phyloP scores from a whole-genome alignment of 2,329 filamentous ascomycete species.

The Trichothecium sympodiale region DNA sequence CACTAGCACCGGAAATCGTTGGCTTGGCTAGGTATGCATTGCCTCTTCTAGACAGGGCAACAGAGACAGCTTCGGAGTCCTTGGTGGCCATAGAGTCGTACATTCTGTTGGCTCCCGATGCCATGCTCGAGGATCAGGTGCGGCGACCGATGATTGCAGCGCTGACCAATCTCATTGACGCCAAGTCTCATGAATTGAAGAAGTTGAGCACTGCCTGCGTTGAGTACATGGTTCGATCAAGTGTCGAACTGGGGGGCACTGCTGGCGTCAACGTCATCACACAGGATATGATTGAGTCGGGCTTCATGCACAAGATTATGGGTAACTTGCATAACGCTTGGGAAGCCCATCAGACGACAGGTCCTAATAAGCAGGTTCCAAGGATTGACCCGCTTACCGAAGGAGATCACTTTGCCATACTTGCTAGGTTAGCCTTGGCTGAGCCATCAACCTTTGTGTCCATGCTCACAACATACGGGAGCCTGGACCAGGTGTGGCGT shows the following conservation, averaged over 20 bases:
- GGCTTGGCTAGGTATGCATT: constrained; percentile 52
- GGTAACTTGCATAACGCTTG: constrained; percentile 56
- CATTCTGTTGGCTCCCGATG: constrained; percentile 56
- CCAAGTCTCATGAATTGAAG: constrained; percentile 44
- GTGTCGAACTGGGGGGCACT: constrained; percentile 49
- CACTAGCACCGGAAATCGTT: constrained; percentile 50
- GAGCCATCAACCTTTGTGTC: constrained; percentile 59
- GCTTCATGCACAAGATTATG: constrained; percentile 53
- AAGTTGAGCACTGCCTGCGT: constrained; percentile 49
- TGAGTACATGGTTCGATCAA: constrained; percentile 54
- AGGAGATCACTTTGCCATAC: constrained; percentile 74
- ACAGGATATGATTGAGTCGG: constrained; percentile 52
- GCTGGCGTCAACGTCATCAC: constrained; percentile 52
- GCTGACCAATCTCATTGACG: constrained; percentile 37
- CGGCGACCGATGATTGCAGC: constrained; percentile 38
- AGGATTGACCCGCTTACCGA: constrained; percentile 66
- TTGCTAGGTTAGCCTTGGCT: constrained; percentile 67
- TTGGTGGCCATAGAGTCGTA: constrained; percentile 61
- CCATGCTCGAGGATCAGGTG: constrained; percentile 47
- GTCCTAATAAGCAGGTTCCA: constrained; percentile 60
- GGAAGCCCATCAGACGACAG: constrained; percentile 70
- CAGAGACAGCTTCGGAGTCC: constrained; percentile 49
- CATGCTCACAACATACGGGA: constrained; percentile 36
- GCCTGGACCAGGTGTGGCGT: constrained; percentile 40
- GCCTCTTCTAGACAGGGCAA: constrained; percentile 55